Evolutionary conservation across 2,329 filamentous ascomycete species (phyloP), one percentile per base, ranked within the genome.

Genomic region (Thielaviopsis euricoi): DNA sequence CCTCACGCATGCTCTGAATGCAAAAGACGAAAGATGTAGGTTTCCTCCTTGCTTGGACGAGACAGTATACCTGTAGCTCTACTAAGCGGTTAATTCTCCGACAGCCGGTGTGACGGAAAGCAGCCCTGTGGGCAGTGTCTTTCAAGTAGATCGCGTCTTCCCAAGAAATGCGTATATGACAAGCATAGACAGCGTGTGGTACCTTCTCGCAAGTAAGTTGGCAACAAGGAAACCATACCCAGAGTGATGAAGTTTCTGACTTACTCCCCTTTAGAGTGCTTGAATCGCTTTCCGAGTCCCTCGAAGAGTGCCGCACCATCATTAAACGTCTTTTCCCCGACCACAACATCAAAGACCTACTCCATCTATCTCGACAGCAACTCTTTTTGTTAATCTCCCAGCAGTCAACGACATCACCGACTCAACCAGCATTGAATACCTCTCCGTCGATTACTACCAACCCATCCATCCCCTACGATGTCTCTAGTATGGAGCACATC

Each of bases 91-190:
- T 25, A 25, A 22, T 23, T 3, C 6, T 25, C 19, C 37, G 56
- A 1, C 49, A 76, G 74, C 58, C 83, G 87, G 62, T 93, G 87
- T 66, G 86, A 90, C 71, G 87, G 87, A 57, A 80, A 84, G 63
- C 84, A 88, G 66, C 87, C 87, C 12, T 93, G 87, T 66, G 85
- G 86, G 43, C 87, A 89, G 67, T 93, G 87, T 67, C 78, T 87
- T 59, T 89, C 86, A 68, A 90, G 88, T 67, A 82, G 87, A 58
- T 86, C 87, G 19, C 40, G 40, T 46, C 15, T 46, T 62, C 84
- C 86, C 3, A 87, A 89, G 67, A 76, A 81, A 57, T 91, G 87
- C 67, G 83, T 84, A 65, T 91, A 91, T 68, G 85, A 88, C 63
- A 89, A 90, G 70, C 86, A 89, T 62, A 78, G 86, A 17, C 85